phyloP scores from a whole-genome alignment of 495 filamentous ascomycete genomes.

The Polyplosphaeria fusca region DNA sequence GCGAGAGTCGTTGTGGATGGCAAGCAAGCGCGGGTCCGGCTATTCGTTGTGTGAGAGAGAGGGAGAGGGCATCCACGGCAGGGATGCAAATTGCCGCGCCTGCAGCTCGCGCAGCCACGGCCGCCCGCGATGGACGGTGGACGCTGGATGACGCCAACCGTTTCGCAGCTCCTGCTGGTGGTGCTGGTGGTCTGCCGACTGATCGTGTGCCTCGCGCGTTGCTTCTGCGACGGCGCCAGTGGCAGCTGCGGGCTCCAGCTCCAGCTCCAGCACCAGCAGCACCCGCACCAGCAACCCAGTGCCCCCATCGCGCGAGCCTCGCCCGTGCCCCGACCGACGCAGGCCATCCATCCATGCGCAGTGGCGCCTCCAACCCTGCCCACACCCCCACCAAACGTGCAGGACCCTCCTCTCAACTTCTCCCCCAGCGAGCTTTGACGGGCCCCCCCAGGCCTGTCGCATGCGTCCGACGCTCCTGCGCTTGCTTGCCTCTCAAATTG shows the following conservation, averaged over 20 bases:
- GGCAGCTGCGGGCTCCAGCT: not conserved
- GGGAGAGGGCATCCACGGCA: constrained; percentile 14
- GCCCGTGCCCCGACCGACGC: too few relatives aligned
- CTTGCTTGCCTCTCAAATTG: constrained; percentile 5
- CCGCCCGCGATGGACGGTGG: not conserved
- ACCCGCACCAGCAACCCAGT: too few relatives aligned
- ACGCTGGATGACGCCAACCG: constrained; percentile 22
- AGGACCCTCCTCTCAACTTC: too few relatives aligned
- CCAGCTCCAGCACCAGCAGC: too few relatives aligned
- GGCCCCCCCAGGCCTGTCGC: constrained; percentile 10
- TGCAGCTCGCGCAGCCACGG: not conserved
- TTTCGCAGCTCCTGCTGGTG: too few relatives aligned
- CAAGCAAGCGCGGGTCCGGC: too few relatives aligned
- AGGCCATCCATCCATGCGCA: constrained; percentile 11
- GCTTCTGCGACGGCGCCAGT: constrained; percentile 6
- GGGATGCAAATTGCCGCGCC: not conserved
- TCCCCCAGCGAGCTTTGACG: too few relatives aligned
- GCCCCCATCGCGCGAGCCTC: too few relatives aligned
- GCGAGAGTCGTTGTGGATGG: too few relatives aligned
- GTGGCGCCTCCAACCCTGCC: constrained; percentile 5
- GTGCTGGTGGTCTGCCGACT: constrained; percentile 11
- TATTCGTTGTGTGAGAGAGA: too few relatives aligned
- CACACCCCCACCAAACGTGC: not conserved
- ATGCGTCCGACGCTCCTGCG: not conserved
- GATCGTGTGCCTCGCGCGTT: constrained; percentile 4